These are phyloP conservation scores for Anisogramma anomala DNA, from an alignment of 2,329 filamentous ascomycete species.

Conservation along the genomic window DNA sequence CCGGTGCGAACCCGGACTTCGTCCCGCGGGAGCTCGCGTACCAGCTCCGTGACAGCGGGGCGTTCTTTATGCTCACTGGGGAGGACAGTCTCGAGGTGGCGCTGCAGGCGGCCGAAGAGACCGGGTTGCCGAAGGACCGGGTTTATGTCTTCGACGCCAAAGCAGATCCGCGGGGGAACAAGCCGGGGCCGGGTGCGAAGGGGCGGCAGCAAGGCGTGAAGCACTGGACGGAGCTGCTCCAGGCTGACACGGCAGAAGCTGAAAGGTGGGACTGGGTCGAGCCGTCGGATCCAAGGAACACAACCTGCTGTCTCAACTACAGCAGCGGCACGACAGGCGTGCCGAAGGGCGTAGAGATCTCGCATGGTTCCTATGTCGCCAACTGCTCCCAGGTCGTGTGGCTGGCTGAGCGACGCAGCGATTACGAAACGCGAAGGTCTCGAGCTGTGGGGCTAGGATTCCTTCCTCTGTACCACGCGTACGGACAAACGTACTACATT, in stretches of 20 bases:
- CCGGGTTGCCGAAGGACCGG: conserved; percentile 39
- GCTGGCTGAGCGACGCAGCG: conserved; percentile 32
- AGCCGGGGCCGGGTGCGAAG: conserved; percentile 17
- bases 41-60: conserved; percentile 61
- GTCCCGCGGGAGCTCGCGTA: conserved; percentile 61
- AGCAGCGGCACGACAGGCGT: conserved; percentile 68
- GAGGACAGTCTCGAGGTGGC: conserved; percentile 49
- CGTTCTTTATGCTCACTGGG: conserved; percentile 55
- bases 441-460: conserved; percentile 46
- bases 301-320: conserved; percentile 64
- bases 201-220: conserved; percentile 29
- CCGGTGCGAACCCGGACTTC: conserved; percentile 39
- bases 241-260: conserved; percentile 35
- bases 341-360: conserved; percentile 74
- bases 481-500: conserved; percentile 60
- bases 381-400: conserved; percentile 53
- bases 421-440: conserved; percentile 32
- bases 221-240: conserved; percentile 56
- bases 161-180: conserved; percentile 24
- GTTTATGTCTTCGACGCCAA: conserved; percentile 56
- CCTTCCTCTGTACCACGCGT: conserved; percentile 67
- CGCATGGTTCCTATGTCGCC: conserved; percentile 64
- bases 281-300: conserved; percentile 35
- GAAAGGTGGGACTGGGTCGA: conserved; percentile 52
- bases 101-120: conserved; percentile 50